phyloP scores from a whole-genome alignment of 2,329 filamentous ascomycete species.

The Aspergillus thermomutatus region DNA sequence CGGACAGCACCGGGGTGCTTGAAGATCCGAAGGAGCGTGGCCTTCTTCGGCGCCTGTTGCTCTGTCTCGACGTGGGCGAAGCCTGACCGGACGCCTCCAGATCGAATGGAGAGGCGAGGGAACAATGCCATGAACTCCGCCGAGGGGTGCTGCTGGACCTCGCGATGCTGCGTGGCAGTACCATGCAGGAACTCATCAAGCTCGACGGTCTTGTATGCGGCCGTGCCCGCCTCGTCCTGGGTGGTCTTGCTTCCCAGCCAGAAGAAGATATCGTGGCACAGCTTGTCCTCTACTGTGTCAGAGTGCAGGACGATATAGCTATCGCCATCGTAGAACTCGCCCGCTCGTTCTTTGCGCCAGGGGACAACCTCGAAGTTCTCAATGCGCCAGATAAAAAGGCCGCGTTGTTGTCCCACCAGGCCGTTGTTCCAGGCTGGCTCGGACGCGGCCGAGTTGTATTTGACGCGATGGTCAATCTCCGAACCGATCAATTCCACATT shows the following conservation, averaged over 20 bases:
- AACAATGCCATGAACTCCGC: constrained; percentile 61
- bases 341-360: constrained; percentile 56
- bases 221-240: constrained; percentile 66
- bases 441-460: constrained; percentile 61
- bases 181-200: constrained; percentile 65
- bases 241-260: constrained; percentile 65
- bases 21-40: constrained; percentile 61
- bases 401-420: constrained; percentile 50
- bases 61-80: constrained; percentile 60
- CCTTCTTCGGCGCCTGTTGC: constrained; percentile 39
- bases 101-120: constrained; percentile 57
- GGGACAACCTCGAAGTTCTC: constrained; percentile 63
- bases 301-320: constrained; percentile 65
- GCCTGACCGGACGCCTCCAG: constrained; percentile 60
- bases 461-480: constrained; percentile 64
- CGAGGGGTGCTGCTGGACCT: constrained; percentile 58
- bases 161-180: constrained; percentile 61
- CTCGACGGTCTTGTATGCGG: constrained; percentile 68
- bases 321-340: constrained; percentile 65
- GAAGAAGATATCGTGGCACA: constrained; percentile 66
- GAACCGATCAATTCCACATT: constrained; percentile 65
- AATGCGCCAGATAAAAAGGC: constrained; percentile 63
- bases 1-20: constrained; percentile 53
- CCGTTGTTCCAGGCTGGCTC: constrained; percentile 67
- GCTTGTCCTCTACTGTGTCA: constrained; percentile 50